Percentiles rank a stretch among this genome's conserved stretches.
phyloP scores from a whole-genome alignment of 495 filamentous ascomycete species.

The Aspergillus sparsus region DNA sequence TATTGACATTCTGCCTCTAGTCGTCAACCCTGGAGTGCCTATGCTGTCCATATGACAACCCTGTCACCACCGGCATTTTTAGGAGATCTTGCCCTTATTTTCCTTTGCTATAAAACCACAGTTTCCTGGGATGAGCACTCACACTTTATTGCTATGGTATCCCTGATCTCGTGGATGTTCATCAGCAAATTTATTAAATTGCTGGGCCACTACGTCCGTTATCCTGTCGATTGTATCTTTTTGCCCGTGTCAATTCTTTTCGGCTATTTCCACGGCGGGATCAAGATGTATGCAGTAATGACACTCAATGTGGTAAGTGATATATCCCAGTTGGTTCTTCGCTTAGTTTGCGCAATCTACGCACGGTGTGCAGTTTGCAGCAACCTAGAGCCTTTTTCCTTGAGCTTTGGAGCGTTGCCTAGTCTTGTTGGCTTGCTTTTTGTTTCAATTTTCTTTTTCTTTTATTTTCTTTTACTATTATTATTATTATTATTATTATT shows the following conservation, averaged over 20 bases:
- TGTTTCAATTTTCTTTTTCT: too few relatives aligned
- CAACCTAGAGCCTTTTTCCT: not conserved
- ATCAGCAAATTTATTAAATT: conserved; percentile 78
- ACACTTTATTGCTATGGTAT: conserved; percentile 47
- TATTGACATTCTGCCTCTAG: conserved; percentile 46
- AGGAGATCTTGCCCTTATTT: conserved; percentile 63
- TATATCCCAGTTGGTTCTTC: conserved; percentile 7
- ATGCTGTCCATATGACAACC: conserved; percentile 73
- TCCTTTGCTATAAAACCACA: conserved; percentile 50
- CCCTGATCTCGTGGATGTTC: conserved; percentile 61
- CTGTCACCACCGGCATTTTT: conserved; percentile 69
- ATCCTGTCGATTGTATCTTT: conserved; percentile 67
- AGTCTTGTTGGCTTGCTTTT: not conserved
- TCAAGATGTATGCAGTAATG: conserved; percentile 73
- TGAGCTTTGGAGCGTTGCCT: not conserved
- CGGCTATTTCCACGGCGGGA: conserved; percentile 73
- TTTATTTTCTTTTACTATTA: too few relatives aligned
- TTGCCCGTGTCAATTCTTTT: conserved; percentile 75
- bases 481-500: too few relatives aligned
- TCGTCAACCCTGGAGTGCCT: conserved; percentile 72
- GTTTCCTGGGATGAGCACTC: conserved; percentile 43
- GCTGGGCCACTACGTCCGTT: conserved; percentile 68
- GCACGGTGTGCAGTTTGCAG: conserved; percentile 7
- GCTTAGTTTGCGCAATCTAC: conserved; percentile 8
- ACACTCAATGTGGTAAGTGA: conserved; percentile 69